Base-by-base conservation (phyloP, 441 rosid genomes). In the Macaranga tanarius region DNA sequence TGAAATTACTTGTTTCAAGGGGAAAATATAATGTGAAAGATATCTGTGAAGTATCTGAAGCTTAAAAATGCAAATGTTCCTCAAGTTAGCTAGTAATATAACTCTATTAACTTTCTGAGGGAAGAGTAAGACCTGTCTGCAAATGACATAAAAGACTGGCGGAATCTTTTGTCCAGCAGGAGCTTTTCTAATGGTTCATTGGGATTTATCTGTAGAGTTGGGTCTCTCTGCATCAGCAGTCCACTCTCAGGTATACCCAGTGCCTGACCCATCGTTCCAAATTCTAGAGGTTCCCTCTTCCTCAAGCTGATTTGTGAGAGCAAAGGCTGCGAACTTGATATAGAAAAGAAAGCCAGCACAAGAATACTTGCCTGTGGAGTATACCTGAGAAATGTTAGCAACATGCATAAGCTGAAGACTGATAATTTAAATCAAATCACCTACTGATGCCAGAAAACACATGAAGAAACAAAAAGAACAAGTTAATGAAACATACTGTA, bases 231-330 rank as follows among this genome's bases (percentile, higher is more conserved):
- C 71, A 80, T 69, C 12, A 94, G 74, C 34, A 90, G 77, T 75
- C 97, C 97, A 13, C 96, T 94, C 67, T 92, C 96, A 1, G 88
- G 95, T 78, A 94, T 92, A 70, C 98, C 93, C 51, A 94, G 81
- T 79, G 98, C 97, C 81, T 84, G 84, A 54, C 95, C 91, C 98
- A 94, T 92, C 61, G 95, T 84, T 73, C 81, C 86, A 73, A 85
- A 90, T 73, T 80, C 85, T 72, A 65, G 68, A 65, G 86, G 85
- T 68, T 88, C 92, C 74, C 88, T 87, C 86, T 75, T 89, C 76
- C 89, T 88, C 77, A 94, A 73, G 82, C 98, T 90, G 81, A 94
- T 87, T 87, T 90, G 97, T 2, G 97, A 86, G 65, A 90, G 88
- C 69, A 92, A 86, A 66, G 98, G 97, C 76, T 92, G 89, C 6